Conservation (phyloP, 306 rosid species). For the Ochetophila trinervis region DNA sequence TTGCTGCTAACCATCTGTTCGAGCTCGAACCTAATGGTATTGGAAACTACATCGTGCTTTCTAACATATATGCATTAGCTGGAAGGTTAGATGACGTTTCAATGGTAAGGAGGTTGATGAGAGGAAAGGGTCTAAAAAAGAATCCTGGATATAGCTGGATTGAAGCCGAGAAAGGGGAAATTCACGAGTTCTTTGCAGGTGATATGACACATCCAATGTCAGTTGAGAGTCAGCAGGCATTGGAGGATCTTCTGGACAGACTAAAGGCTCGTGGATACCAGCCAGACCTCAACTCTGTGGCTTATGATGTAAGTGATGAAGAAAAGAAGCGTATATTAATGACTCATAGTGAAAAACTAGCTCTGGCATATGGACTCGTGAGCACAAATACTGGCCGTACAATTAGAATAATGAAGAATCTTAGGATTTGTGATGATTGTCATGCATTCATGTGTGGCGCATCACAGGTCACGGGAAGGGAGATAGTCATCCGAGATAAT, state of each 20-base stretch:
- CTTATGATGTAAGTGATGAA: constrained; percentile 47
- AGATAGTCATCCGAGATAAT: constrained; percentile 71
- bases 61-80: constrained; percentile 61
- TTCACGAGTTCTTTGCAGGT: constrained; percentile 65
- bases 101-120: constrained; percentile 58
- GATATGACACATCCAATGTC: constrained; percentile 56
- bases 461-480: constrained; percentile 57
- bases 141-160: constrained; percentile 81
- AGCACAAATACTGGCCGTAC: constrained; percentile 44
- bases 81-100: constrained; percentile 77
- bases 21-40: constrained; percentile 64
- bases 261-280: constrained; percentile 52
- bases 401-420: constrained; percentile 79
- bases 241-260: constrained; percentile 57
- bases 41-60: constrained; percentile 75
- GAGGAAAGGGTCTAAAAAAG: constrained; percentile 56
- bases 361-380: constrained; percentile 64
- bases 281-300: constrained; percentile 53
- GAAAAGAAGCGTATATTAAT: constrained; percentile 52
- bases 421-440: constrained; percentile 84
- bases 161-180: constrained; percentile 54
- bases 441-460: constrained; percentile 68
- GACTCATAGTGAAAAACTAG: constrained; percentile 78
- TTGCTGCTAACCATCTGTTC: constrained; percentile 64
- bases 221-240: constrained; percentile 42